These are phyloP conservation scores for Cyberlindnera subsufficiens DNA, from an alignment of 805 yeast species.

Conservation along the genomic window DNA sequence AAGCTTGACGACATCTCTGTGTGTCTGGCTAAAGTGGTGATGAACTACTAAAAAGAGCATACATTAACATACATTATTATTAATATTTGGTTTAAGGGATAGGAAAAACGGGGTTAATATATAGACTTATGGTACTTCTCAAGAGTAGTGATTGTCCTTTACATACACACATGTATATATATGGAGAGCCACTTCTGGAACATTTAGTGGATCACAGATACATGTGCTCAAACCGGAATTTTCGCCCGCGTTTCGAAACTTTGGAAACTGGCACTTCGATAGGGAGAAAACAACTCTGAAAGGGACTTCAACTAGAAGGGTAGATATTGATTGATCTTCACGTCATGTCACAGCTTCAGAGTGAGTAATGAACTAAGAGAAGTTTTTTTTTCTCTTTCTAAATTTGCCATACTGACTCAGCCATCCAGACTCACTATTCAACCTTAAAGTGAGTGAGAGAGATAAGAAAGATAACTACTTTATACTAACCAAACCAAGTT, in stretches of 20 bases:
- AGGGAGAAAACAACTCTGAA: too few species aligned
- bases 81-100: too few species aligned
- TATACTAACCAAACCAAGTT: constrained; percentile 38
- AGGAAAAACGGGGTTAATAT: not conserved
- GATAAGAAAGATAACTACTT: not conserved
- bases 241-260: too few species aligned
- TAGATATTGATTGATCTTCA: too few species aligned
- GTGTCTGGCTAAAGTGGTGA: constrained; percentile 39
- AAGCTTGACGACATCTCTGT: constrained; percentile 50
- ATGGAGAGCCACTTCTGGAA: not conserved
- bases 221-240: too few species aligned
- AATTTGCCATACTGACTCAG: not conserved
- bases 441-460: constrained; percentile 39
- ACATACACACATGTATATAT: not conserved
- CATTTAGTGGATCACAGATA: not conserved
- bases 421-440: constrained; percentile 34
- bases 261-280: too few species aligned
- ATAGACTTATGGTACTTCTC: not conserved
- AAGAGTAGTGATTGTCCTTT: too few species aligned
- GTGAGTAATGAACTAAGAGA: too few species aligned
- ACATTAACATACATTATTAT: not conserved
- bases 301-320: too few species aligned
- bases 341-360: too few species aligned
- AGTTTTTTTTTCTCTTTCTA: too few species aligned
- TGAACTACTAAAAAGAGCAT: constrained; percentile 6